phyloP scores from a whole-genome alignment of 176 grass and related monocot genomes.

The Urochloa ruziziensis region DNA sequence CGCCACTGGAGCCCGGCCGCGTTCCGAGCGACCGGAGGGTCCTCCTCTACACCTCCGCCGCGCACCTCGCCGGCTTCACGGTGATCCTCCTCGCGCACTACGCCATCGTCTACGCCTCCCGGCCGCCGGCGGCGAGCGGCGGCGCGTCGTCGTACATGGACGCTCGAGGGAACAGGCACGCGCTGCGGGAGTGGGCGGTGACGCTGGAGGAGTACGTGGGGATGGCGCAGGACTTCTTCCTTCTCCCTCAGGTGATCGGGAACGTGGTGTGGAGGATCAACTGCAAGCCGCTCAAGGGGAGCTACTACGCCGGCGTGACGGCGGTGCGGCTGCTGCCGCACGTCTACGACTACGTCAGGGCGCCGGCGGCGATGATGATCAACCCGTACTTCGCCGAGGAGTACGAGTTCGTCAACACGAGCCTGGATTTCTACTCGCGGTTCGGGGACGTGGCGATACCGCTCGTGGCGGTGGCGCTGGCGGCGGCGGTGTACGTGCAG shows the following conservation, averaged over 20 bases:
- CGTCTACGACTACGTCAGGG: conserved; percentile 75
- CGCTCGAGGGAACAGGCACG: conserved; percentile 59
- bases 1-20: conserved; percentile 68
- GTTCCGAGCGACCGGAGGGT: conserved; percentile 76
- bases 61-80: conserved; percentile 59
- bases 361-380: conserved; percentile 76
- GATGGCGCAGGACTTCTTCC: conserved; percentile 73
- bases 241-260: conserved; percentile 79
- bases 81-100: conserved; percentile 55
- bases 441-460: conserved; percentile 85
- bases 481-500: conserved; percentile 63
- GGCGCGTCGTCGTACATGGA: conserved; percentile 59
- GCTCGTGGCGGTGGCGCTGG: conserved; percentile 51
- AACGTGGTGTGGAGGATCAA: conserved; percentile 83
- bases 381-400: conserved; percentile 88
- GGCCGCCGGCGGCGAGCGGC: conserved; percentile 39
- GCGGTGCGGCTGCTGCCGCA: conserved; percentile 78
- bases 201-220: conserved; percentile 82
- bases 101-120: conserved; percentile 41
- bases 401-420: conserved; percentile 89
- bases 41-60: conserved; percentile 43
- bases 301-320: conserved; percentile 76
- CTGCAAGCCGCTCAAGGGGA: conserved; percentile 70
- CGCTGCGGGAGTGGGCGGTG: conserved; percentile 76
- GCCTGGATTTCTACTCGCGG: conserved; percentile 86